Percentiles rank a stretch among this genome's conserved stretches.
These are phyloP conservation scores for Quercus agrifolia DNA, from an alignment of 306 rosid species.

Conservation along the genomic window DNA sequence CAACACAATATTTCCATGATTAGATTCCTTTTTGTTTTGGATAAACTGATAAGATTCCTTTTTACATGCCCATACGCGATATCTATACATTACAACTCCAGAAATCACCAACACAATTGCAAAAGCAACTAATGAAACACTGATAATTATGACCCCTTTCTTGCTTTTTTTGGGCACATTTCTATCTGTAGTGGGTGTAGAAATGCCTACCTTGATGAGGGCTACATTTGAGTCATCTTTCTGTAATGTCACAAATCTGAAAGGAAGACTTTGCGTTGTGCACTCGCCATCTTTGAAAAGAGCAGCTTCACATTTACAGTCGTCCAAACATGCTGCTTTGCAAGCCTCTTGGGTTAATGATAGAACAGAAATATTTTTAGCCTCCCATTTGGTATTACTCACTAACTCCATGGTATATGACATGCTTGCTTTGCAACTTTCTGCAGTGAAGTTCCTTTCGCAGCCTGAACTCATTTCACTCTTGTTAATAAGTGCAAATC, in stretches of 20 bases:
- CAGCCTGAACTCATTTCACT: neutral
- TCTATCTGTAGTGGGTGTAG: neutral
- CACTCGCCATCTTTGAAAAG: neutral
- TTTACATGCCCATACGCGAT: neutral
- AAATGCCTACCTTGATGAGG: conserved; percentile 10
- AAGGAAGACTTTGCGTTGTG: conserved; percentile 23
- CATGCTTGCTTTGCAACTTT: neutral
- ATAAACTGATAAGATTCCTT: too few species aligned
- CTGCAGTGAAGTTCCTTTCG: neutral
- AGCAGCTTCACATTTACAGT: neutral
- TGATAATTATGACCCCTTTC: conserved; percentile 5
- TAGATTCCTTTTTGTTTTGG: neutral
- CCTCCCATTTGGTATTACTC: neutral
- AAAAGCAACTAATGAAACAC: neutral
- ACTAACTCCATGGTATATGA: neutral
- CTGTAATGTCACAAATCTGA: neutral
- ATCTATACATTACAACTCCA: neutral
- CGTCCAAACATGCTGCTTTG: conserved; percentile 1
- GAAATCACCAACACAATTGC: conserved; percentile 8
- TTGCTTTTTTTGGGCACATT: neutral
- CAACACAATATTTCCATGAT: neutral
- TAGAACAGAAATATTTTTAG: neutral
- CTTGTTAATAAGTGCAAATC: neutral
- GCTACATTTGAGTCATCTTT: neutral
- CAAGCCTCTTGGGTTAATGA: neutral